These are phyloP conservation scores for Entomortierella parvispora DNA, from an alignment of 192 early-diverging fungal species.

Conservation along the genomic window DNA sequence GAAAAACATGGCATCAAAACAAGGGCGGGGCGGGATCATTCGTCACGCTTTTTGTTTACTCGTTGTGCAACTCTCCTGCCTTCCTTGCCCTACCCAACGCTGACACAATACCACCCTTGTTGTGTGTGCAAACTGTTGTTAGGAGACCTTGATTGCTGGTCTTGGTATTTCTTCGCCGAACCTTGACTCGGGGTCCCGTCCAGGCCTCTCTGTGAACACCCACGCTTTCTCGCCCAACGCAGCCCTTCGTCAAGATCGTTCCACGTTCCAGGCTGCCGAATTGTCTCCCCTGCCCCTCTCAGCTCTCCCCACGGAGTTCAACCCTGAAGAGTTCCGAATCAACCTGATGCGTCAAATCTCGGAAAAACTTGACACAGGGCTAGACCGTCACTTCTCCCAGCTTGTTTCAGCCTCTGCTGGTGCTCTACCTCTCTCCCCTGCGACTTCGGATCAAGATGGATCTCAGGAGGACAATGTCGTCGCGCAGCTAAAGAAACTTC, in stretches of 20 bases:
- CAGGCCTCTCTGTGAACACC: conserved; percentile 37
- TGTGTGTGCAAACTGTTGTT: no score
- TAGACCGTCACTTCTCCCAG: conserved; percentile 45
- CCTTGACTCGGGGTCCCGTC: neutral
- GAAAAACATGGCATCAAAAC: neutral
- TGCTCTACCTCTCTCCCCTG: conserved; percentile 37
- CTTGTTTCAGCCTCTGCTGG: conserved; percentile 33
- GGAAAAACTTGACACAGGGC: conserved; percentile 32
- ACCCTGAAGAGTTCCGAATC: conserved; percentile 47
- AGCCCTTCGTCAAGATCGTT: conserved; percentile 20
- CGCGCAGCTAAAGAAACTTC: conserved; percentile 20
- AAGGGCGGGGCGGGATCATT: no score
- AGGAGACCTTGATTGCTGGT: conserved; percentile 33
- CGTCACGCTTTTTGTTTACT: neutral
- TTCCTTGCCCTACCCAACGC: no score
- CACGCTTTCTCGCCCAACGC: conserved; percentile 22
- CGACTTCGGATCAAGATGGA: conserved; percentile 25
- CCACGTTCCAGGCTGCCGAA: conserved; percentile 18
- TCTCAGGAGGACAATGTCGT: conserved; percentile 6
- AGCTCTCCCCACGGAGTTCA: conserved; percentile 24
- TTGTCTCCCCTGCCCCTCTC: conserved; percentile 19
- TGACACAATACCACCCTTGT: no score
- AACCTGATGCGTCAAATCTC: conserved; percentile 47
- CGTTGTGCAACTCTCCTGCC: neutral
- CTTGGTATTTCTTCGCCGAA: conserved; percentile 43